Conservation (phyloP, 1,284 basidiomycete species). For the Spongispora temasekensis region DNA sequence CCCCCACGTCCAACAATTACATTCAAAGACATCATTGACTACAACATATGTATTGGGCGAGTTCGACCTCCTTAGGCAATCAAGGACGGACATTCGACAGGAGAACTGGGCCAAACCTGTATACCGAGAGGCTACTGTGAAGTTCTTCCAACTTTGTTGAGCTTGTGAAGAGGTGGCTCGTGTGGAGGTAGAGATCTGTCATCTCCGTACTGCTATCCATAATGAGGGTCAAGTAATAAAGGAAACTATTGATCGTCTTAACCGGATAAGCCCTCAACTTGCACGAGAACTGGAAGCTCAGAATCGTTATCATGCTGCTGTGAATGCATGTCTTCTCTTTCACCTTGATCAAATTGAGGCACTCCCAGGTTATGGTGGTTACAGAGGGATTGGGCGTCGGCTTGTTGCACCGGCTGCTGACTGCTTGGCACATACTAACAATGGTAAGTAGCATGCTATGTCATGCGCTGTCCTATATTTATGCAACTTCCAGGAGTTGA, state of each 20-base stretch:
- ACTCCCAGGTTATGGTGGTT: not conserved
- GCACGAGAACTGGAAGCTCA: not conserved
- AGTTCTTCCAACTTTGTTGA: not conserved
- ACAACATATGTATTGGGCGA: not conserved
- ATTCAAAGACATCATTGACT: not conserved
- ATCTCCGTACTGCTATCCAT: not conserved
- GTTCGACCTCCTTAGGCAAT: not conserved
- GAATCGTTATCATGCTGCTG: not conserved
- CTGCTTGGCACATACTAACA: not conserved
- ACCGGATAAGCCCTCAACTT: not conserved
- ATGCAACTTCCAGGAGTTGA: not conserved
- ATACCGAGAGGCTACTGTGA: not conserved
- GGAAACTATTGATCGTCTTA: not conserved
- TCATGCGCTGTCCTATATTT: not conserved
- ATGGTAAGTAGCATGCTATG: not conserved
- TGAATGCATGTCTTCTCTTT: not conserved
- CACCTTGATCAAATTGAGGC: not conserved
- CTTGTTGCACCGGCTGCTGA: not conserved
- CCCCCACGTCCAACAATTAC: not conserved
- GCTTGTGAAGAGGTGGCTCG: not conserved
- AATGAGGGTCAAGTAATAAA: not conserved
- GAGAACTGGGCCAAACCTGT: not conserved
- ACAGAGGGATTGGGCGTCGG: not conserved
- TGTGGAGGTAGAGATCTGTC: not conserved
- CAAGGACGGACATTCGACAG: not conserved